phyloP scores from a whole-genome alignment of 2,329 filamentous ascomycete species.

The Curvularia lunata region DNA sequence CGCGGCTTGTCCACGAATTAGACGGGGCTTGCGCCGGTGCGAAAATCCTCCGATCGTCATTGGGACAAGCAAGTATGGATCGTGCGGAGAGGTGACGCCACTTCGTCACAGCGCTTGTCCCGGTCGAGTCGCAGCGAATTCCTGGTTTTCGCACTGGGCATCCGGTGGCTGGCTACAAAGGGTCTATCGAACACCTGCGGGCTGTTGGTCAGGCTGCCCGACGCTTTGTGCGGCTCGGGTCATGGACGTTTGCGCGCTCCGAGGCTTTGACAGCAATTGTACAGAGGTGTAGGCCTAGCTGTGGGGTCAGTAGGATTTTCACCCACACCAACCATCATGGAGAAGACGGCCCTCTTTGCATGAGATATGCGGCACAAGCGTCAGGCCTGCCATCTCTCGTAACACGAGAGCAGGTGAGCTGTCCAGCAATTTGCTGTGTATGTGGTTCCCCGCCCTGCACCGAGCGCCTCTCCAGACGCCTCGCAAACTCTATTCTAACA shows the following conservation, averaged over 20 bases:
- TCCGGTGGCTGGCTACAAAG: slow-evolving; percentile 8
- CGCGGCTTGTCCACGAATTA: slow-evolving; percentile 18
- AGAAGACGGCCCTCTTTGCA: neutral
- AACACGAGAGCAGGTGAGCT: neutral
- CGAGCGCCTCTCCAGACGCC: slow-evolving; percentile 6
- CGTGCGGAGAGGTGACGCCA: slow-evolving; percentile 27
- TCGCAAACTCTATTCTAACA: slow-evolving; percentile 8
- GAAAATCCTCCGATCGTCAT: slow-evolving; percentile 20
- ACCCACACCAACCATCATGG: neutral
- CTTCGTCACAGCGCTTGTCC: slow-evolving; percentile 19
- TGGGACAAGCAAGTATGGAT: slow-evolving; percentile 22
- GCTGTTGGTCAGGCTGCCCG: neutral
- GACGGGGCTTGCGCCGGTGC: slow-evolving; percentile 20
- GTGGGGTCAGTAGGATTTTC: slow-evolving; percentile 1
- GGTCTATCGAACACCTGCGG: neutral
- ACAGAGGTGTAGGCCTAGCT: neutral
- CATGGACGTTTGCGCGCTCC: neutral
- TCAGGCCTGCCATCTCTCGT: neutral
- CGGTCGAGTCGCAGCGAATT: slow-evolving; percentile 15
- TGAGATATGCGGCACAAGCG: neutral
- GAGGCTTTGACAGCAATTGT: neutral
- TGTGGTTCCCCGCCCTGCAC: slow-evolving; percentile 4
- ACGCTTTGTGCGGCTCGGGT: slow-evolving; percentile 10
- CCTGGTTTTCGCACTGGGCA: slow-evolving; percentile 11
- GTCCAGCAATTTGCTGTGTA: slow-evolving; percentile 8